Evolutionary conservation across 2,329 filamentous ascomycete genomes (phyloP), one percentile per base, ranked within the genome.

Genomic region (Penicillium sp.): DNA sequence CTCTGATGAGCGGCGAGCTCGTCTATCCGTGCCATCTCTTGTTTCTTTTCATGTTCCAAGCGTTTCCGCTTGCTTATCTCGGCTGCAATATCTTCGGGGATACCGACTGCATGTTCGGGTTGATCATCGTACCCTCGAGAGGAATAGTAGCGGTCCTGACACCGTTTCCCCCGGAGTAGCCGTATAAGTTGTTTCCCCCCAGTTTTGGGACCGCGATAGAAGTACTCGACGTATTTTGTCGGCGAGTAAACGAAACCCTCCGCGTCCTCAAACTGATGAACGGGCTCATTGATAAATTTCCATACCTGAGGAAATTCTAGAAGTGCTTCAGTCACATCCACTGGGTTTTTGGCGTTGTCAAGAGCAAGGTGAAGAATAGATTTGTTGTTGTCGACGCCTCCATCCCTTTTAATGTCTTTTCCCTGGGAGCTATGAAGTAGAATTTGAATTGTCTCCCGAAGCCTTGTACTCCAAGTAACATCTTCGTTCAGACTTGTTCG

Each of bases 271-370:
- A 85, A 84, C 63, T 79, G 83, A 0, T 81, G 73, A 24, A 52
- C 20, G 3, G 49, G 38, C 59, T 83, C 79, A 70, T 88, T 88
- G 63, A 88, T 72, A 30, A 81, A 73, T 64, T 84, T 84, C 84
- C 85, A 88, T 71, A 87, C 79, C 45, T 81, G 83, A 0, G 81
- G 82, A 40, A 54, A 46, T 63, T 85, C 84, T 7, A 89, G 74
- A 1, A 88, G 77, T 0, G 81, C 78, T 43, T 79, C 79, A 0
- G 82, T 82, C 5, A 83, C 82, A 0, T 77, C 71, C 2, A 86
- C 59, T 0, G 85, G 77, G 43, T 84, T 80, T 7, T 71, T 62
- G 0, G 82, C 79, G 55, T 86, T 81, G 23, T 65, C 61, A 40
- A 88, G 77, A 4, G 84, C 84, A 2, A 87, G 78, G 12, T 85